phyloP scores from a whole-genome alignment of 1,139 yeast genomes.

The Yarrowia galli region DNA sequence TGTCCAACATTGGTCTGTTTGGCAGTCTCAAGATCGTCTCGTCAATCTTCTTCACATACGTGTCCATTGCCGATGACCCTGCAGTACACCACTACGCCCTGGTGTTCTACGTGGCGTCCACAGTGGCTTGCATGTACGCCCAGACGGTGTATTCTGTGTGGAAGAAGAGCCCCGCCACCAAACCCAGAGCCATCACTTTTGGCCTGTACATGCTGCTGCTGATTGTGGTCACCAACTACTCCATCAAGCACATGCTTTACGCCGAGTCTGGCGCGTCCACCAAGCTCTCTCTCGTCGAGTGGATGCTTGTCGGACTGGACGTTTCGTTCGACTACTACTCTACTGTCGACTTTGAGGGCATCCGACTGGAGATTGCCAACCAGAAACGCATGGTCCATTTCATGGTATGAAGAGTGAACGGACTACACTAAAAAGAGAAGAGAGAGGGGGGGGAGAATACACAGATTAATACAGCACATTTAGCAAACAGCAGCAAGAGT shows the following conservation, averaged over 20 bases:
- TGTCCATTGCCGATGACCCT: conserved; percentile 23
- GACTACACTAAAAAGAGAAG: neutral
- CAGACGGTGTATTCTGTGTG: conserved; percentile 31
- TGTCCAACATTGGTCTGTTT: conserved; percentile 25
- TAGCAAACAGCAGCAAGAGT: too few species aligned
- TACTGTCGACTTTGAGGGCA: conserved; percentile 14
- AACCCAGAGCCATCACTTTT: conserved; percentile 27
- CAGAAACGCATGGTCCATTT: conserved; percentile 33
- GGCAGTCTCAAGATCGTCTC: conserved; percentile 16
- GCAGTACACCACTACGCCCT: conserved; percentile 24
- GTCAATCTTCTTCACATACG: conserved; percentile 7
- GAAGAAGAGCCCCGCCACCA: conserved; percentile 8
- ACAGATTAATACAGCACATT: neutral
- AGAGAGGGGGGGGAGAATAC: neutral
- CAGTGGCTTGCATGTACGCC: conserved; percentile 35
- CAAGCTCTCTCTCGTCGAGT: conserved; percentile 9
- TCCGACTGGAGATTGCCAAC: conserved; percentile 24
- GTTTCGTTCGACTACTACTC: conserved; percentile 34
- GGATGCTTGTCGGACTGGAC: conserved; percentile 30
- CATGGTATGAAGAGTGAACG: neutral
- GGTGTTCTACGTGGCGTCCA: conserved; percentile 24
- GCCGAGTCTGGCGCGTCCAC: conserved; percentile 35
- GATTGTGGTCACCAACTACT: conserved; percentile 13
- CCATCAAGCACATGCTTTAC: conserved; percentile 32
- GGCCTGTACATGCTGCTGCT: conserved; percentile 21